phyloP scores from a whole-genome alignment of 2,329 filamentous ascomycete genomes.

The Ilyonectria destructans region DNA sequence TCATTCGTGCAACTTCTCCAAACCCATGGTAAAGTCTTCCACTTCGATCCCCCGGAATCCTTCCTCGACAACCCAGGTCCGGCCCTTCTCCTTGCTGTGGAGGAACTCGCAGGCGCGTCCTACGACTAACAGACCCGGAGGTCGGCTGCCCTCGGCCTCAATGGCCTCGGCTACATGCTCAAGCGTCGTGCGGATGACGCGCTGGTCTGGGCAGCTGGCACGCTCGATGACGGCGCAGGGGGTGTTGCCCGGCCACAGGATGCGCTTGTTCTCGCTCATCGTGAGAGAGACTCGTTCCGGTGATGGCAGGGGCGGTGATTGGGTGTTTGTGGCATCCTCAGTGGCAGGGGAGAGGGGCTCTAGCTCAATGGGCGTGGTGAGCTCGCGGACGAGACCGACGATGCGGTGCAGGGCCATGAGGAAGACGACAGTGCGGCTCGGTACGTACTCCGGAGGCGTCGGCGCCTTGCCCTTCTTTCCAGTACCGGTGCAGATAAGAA shows the following conservation, averaged over 20 bases:
- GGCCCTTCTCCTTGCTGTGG: slow-evolving; percentile 68
- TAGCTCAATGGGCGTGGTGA: slow-evolving; percentile 68
- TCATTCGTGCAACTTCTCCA: slow-evolving; percentile 45
- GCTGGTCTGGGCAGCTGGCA: slow-evolving; percentile 93
- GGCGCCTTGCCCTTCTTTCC: slow-evolving; percentile 90
- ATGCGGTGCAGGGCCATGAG: slow-evolving; percentile 96
- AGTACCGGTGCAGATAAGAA: slow-evolving; percentile 96
- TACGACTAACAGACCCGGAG: slow-evolving; percentile 90
- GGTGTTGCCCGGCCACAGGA: slow-evolving; percentile 81
- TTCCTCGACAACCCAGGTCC: slow-evolving; percentile 89
- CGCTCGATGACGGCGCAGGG: slow-evolving; percentile 95
- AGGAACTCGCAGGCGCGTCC: slow-evolving; percentile 88
- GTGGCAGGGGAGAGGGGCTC: slow-evolving; percentile 45
- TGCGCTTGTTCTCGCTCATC: slow-evolving; percentile 47
- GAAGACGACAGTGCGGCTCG: slow-evolving; percentile 89
- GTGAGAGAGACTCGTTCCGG: slow-evolving; percentile 12
- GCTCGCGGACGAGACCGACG: slow-evolving; percentile 78
- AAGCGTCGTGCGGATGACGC: slow-evolving; percentile 91
- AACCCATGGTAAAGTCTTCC: slow-evolving; percentile 48
- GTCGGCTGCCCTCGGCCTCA: slow-evolving; percentile 89
- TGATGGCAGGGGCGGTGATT: slow-evolving; percentile 35
- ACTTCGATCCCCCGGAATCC: slow-evolving; percentile 84
- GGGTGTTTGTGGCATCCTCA: slow-evolving; percentile 38
- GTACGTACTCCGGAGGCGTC: slow-evolving; percentile 84
- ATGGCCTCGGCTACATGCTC: slow-evolving; percentile 85